phyloP scores from a whole-genome alignment of 345 rosid species.

The Gossypium sturtianum region DNA sequence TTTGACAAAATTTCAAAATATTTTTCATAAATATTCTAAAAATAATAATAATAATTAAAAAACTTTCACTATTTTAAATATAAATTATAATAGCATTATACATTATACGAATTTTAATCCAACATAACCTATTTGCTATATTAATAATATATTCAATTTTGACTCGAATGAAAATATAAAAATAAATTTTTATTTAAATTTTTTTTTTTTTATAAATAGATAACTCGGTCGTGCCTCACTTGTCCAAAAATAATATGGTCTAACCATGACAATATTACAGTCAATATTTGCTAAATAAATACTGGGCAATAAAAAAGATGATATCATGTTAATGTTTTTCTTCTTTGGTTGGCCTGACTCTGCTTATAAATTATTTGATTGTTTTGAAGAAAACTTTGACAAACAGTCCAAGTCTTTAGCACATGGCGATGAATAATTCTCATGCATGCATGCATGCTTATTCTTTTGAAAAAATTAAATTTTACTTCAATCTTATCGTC shows the following conservation, averaged over 20 bases:
- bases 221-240: no score
- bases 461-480: not conserved
- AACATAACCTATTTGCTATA: no score
- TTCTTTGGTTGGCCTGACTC: conserved; percentile 2
- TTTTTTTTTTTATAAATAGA: no score
- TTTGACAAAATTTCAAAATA: no score
- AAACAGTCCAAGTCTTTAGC: not conserved
- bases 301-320: not conserved
- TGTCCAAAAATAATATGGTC: not conserved
- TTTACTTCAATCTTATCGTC: not conserved
- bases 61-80: no score
- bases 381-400: not conserved
- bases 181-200: no score
- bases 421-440: not conserved
- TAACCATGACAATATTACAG: not conserved
- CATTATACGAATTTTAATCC: no score
- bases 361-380: not conserved
- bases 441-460: not conserved
- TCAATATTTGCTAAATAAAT: not conserved
- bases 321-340: not conserved
- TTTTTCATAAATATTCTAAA: no score
- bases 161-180: no score
- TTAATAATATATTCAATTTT: no score
- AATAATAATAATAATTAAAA: no score
- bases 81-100: no score